phyloP scores from a whole-genome alignment of 352 stramenopile genomes.

The Phytophthora crassamura region DNA sequence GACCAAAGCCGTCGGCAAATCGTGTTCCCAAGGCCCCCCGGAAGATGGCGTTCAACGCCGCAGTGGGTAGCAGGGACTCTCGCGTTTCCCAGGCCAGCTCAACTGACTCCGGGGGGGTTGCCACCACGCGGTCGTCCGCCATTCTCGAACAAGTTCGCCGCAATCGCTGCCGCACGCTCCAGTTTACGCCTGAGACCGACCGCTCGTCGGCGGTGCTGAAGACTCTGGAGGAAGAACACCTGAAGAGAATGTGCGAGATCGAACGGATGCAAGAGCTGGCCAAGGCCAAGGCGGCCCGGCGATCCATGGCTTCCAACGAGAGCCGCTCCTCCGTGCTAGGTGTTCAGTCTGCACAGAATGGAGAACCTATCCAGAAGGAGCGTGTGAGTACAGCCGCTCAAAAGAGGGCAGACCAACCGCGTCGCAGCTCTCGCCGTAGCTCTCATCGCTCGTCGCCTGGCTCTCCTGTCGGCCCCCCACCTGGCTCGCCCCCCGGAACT shows the following conservation, averaged over 20 bases:
- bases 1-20: constrained; percentile 9
- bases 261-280: constrained; percentile 35
- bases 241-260: constrained; percentile 54
- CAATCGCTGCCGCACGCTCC: constrained; percentile 51
- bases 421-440: constrained; percentile 13
- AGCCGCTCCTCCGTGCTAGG: constrained; percentile 26
- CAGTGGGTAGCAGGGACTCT: constrained; percentile 21
- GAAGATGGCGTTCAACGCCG: constrained; percentile 22
- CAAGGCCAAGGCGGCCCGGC: constrained; percentile 32
- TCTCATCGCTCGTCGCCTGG: constrained; percentile 7
- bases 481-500: constrained; percentile 32
- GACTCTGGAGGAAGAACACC: constrained; percentile 51
- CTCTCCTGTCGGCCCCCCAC: constrained; percentile 14
- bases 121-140: constrained; percentile 43
- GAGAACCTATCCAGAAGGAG: background rate
- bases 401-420: constrained; percentile 14
- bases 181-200: constrained; percentile 44
- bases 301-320: constrained; percentile 27
- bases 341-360: constrained; percentile 9
- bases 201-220: constrained; percentile 42
- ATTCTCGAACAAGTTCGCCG: constrained; percentile 55
- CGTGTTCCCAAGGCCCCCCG: constrained; percentile 19
- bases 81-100: constrained; percentile 29
- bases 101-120: constrained; percentile 25
- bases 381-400: constrained; percentile 13